Evolutionary conservation across 306 rosid species (phyloP), one percentile per base, ranked within the genome.

Genomic region (Castanea mollissima): DNA sequence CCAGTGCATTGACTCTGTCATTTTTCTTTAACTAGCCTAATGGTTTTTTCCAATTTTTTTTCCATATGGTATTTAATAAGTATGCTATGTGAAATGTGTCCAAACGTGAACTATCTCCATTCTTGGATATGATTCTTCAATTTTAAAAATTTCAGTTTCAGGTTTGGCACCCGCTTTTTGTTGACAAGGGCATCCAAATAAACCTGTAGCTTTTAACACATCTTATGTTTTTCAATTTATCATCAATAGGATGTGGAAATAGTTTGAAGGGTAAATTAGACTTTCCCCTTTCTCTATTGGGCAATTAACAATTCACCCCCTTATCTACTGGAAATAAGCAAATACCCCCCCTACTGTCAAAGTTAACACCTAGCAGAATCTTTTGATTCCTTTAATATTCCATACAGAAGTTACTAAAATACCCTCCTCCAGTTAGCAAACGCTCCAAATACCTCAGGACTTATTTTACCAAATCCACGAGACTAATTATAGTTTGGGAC

Each of bases 1-100:
- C 35, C 77, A 32, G 38, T 85, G 52, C 52, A 75, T 71, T 78
- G 57, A 60, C 77, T 74, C 6, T 6, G 34, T 81, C 55, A 46
- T 67, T 32, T 29, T 64, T 35, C 20, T 73, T 35, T 51, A 35
- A 35, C 41, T 76, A 63, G 54, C 63, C 65, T 41, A 46, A 60
- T 57, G 55, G 15, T 75, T 16, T n/a, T 57, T 14, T 1, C 34
- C 73, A 71, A 68, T 86, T 69, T 69, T 80, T 73, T 74, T 34
- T 20, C 44, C 34, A 5, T 75, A 3, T 18, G 23, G 35, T 32
- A 62, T 58, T 58, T 49, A 49, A 49, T 49, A 49, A 49, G 54
- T 12, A 21, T 70, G 59, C 55, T 74, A 20, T 52, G 10, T 23
- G 15, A 35, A 38, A 35, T 14, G n/a, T 20, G 21, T 15, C 2